A percentile compares a stretch with the other conserved stretches of the same genome.
Evolutionary conservation across 768 basidiomycete genomes (phyloP).

Genomic region (Tylopilus balloui): DNA sequence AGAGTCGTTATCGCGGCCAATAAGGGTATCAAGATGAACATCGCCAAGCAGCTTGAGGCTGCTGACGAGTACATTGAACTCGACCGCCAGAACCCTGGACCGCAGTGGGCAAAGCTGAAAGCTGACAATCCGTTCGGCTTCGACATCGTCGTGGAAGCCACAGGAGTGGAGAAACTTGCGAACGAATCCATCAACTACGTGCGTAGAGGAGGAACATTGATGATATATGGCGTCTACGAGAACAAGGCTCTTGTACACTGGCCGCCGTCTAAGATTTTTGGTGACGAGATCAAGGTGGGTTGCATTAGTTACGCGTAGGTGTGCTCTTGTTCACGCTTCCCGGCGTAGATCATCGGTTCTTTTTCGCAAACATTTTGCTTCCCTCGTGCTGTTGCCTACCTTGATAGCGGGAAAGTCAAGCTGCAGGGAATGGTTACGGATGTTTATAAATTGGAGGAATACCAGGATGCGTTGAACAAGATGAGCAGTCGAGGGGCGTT

Average conservation of each 20-base stretch:
- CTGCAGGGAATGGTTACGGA: slow-evolving; percentile 79
- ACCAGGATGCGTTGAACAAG: slow-evolving; percentile 66
- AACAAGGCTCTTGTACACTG: slow-evolving; percentile 81
- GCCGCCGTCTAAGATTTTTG: slow-evolving; percentile 80
- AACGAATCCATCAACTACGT: slow-evolving; percentile 89
- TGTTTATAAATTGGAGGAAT: slow-evolving; percentile 63
- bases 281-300: slow-evolving; percentile 60
- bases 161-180: slow-evolving; percentile 83
- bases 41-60: slow-evolving; percentile 73
- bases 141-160: slow-evolving; percentile 79
- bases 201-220: slow-evolving; percentile 74
- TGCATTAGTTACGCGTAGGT: not conserved
- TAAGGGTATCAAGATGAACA: slow-evolving; percentile 87
- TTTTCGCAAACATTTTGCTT: slow-evolving; percentile 89
- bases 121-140: slow-evolving; percentile 83
- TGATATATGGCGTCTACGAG: slow-evolving; percentile 90
- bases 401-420: slow-evolving; percentile 80
- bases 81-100: slow-evolving; percentile 65
- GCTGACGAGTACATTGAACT: slow-evolving; percentile 86
- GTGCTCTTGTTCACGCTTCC: not conserved
- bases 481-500: slow-evolving; percentile 60
- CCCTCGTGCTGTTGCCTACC: slow-evolving; percentile 85
- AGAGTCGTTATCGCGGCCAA: slow-evolving; percentile 83
- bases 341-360: slow-evolving; percentile 74
- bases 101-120: slow-evolving; percentile 79